Evolutionary conservation across 441 rosid species (phyloP), one percentile per base, ranked within the genome.

Genomic region (Eutrema salsugineum): DNA sequence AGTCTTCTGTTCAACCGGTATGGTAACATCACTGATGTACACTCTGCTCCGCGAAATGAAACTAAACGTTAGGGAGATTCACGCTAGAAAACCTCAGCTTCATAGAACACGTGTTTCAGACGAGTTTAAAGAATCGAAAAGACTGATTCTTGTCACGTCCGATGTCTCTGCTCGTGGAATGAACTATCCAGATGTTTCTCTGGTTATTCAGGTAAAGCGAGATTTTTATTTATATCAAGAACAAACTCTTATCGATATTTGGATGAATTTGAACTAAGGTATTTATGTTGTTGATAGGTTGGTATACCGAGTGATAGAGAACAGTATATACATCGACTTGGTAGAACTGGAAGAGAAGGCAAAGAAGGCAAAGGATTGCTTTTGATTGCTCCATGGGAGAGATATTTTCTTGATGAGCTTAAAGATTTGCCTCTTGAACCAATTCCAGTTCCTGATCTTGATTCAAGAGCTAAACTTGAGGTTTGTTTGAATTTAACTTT

Each of bases 121-220:
- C 30, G 97, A 96, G 83, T 96, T 93, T 77, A 86, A 70, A 78
- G 94, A 85, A 83, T 84, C 94, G 20, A 93, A 83, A 68, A 80
- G 86, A 71, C 76, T 86, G 81, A 82, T 90, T 78, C 97, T 96
- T 43, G 84, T 91, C 67, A 85, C 99, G 32, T 93, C 97, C 58
- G 98, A 96, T 85, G 96, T 96, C 55, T 89, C 97, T n/a, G 85
- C 99, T 42, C 91, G 91, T 16, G 99, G 98, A 76, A 88, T 93
- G 97, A 87, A 90, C 81, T 91, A 87, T 81, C 99, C 97, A 68
- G 94, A 91, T 82, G 98, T 93, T 78, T 85, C 96, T 70, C 85
- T 91, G 80, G 99, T 96, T 78, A 83, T 96, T 69, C 98, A 96
- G 98, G 99, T 96, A 54, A 46, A 22, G 19, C 59, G 0, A 43